phyloP scores from a whole-genome alignment of 495 filamentous ascomycete genomes.

The Neurospora cerealis region DNA sequence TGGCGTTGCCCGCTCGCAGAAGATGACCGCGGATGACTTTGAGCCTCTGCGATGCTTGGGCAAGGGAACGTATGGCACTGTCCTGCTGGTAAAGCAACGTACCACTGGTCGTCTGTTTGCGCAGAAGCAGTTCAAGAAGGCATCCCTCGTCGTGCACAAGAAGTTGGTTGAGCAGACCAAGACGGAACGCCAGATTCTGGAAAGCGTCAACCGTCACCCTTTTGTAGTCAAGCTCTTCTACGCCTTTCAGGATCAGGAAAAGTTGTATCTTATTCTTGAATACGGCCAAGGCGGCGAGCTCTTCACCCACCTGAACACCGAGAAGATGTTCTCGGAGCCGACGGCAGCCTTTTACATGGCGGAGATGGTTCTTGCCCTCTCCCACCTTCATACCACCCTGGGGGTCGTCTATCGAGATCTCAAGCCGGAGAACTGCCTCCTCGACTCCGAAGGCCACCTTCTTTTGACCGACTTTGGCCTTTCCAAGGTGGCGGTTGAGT shows the following conservation, averaged over 20 bases:
- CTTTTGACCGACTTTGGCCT: slow-evolving; percentile 95
- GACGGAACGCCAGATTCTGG: slow-evolving; percentile 87
- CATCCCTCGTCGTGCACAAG: slow-evolving; percentile 84
- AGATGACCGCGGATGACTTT: slow-evolving; percentile 90
- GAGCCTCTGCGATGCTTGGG: slow-evolving; percentile 88
- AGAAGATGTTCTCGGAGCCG: slow-evolving; percentile 85
- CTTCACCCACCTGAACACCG: slow-evolving; percentile 78
- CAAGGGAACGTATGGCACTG: slow-evolving; percentile 91
- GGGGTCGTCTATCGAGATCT: slow-evolving; percentile 95
- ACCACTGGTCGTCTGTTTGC: slow-evolving; percentile 83
- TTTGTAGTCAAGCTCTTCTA: slow-evolving; percentile 98
- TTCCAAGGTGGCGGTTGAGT: slow-evolving; percentile 82
- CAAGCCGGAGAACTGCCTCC: slow-evolving; percentile 95
- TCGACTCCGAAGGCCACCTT: slow-evolving; percentile 84
- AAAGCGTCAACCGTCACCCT: slow-evolving; percentile 89
- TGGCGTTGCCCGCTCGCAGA: slow-evolving; percentile 41
- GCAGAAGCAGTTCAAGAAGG: slow-evolving; percentile 98
- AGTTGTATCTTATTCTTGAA: slow-evolving; percentile 93
- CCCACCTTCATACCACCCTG: slow-evolving; percentile 81
- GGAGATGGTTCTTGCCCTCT: slow-evolving; percentile 87
- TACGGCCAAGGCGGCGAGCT: slow-evolving; percentile 97
- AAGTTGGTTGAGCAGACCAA: slow-evolving; percentile 92
- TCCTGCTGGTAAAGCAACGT: slow-evolving; percentile 80
- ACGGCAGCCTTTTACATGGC: slow-evolving; percentile 95
- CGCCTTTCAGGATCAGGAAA: slow-evolving; percentile 96